Base-by-base conservation (phyloP, 352 stramenopile genomes). In the Aphanomyces invadans region DNA sequence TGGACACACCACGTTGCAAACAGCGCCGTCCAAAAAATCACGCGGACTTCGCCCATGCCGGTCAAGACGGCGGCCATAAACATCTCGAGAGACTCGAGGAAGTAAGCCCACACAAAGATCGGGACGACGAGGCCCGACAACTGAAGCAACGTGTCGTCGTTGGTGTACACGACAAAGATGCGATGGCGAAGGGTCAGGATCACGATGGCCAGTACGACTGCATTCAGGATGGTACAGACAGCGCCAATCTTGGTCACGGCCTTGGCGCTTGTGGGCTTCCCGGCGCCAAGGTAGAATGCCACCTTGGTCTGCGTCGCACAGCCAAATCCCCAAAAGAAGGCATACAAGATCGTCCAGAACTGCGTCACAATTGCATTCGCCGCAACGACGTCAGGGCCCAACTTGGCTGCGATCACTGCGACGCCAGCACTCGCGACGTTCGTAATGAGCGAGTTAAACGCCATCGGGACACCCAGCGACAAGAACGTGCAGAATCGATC, bases 351-450 rank as follows among this genome's bases (percentile, higher is more conserved):
- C 33, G 52, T 36, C 32, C 68, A 68, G 51, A 72, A 74, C 39
- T 71, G 73, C 52, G 57, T 57, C 29, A 61, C 70, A 45, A 73
- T 74, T 31, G 72, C 74, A 28, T 73, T 73, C 11, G 65, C 69
- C n/a, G 72, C 72, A 25, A 60, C 74, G 3, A 61, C 72, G 10
- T 63, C 74, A 31, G 74, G 70, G 23, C 71, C 61, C 25, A 72
- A 46, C 49, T 77, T 83, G 1, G 81, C 82, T 9, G 84, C 84
- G 15, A 92, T 77, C 29, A 91, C 71, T 33, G 82, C 80, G 25
- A 92, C 72, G 7, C 74, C 74, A 19, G 80, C 88, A 65, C 87
- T 89, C 19, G 83, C 81, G 25, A 92, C 56, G 64, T 86, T 90
- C 5, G 81, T 83, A 32, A 72, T 72, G 48, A 72, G 62, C 21